These are phyloP conservation scores for Tilletia indica DNA, from an alignment of 1,284 basidiomycete genomes.

Conservation along the genomic window DNA sequence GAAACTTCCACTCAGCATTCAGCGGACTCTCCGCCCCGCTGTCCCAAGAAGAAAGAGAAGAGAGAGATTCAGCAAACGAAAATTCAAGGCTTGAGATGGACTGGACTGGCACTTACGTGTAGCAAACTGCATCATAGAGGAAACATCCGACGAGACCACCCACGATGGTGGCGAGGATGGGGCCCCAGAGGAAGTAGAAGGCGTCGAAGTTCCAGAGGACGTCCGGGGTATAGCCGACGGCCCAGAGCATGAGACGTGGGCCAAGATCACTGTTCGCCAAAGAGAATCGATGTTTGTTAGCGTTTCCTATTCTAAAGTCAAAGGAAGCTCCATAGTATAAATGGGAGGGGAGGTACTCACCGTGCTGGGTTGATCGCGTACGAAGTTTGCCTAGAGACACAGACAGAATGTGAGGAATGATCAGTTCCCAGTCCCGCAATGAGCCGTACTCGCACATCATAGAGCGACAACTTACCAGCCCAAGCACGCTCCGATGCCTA, in stretches of 20 bases:
- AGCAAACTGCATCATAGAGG: constrained; percentile 25
- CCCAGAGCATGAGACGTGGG: constrained; percentile 8
- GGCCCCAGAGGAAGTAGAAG: neutral
- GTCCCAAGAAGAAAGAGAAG: neutral
- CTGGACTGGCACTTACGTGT: constrained; percentile 8
- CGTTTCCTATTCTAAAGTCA: too few species aligned
- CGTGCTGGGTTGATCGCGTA: constrained; percentile 6
- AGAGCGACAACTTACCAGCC: constrained; percentile 5
- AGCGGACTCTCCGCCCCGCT: constrained; percentile 9
- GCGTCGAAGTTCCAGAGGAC: constrained; percentile 17
- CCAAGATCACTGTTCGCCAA: neutral
- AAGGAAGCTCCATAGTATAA: too few species aligned
- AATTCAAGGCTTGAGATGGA: neutral
- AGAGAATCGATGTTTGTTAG: neutral
- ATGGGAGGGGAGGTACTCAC: neutral
- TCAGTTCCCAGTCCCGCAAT: neutral
- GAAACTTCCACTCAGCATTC: neutral
- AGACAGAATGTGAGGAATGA: neutral
- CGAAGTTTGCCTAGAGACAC: constrained; percentile 1
- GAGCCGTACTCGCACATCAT: neutral
- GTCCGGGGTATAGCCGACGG: constrained; percentile 12
- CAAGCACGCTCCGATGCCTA: constrained; percentile 12
- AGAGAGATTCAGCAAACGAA: neutral
- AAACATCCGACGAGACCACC: constrained; percentile 22
- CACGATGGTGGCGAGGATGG: constrained; percentile 16